These are phyloP conservation scores for Talaromyces sp. DNA, from an alignment of 2,329 filamentous ascomycete genomes.

Conservation along the genomic window DNA sequence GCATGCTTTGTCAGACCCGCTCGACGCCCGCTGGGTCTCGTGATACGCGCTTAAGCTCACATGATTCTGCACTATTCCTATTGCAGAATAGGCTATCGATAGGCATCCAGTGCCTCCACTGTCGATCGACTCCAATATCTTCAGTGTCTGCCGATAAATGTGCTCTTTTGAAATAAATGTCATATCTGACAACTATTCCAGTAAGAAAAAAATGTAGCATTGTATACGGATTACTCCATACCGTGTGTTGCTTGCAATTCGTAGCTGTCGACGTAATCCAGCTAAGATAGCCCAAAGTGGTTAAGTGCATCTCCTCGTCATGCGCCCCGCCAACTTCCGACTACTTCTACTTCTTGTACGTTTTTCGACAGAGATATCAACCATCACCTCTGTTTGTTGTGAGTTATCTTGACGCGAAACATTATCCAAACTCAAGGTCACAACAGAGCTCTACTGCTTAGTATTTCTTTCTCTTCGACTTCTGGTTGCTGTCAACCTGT, in stretches of 20 bases:
- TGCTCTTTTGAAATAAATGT: not conserved
- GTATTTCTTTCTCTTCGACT: not conserved
- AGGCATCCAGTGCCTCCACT: not conserved
- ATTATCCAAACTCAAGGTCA: too few relatives aligned
- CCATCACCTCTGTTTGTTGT: not conserved
- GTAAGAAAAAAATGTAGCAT: not conserved
- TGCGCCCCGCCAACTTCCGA: constrained; percentile 21
- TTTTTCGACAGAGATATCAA: not conserved
- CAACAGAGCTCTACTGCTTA: not conserved
- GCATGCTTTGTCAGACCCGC: not conserved
- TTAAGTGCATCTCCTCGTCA: constrained; percentile 17
- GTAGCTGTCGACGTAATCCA: constrained; percentile 3
- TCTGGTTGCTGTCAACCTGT: not conserved
- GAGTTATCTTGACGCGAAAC: not conserved
- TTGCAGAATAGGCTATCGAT: not conserved
- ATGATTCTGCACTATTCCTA: not conserved
- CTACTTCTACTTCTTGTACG: not conserved
- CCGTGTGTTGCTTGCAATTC: not conserved
- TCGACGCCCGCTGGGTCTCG: constrained; percentile 4
- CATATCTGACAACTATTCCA: not conserved
- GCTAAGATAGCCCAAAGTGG: not conserved
- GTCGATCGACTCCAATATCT: not conserved
- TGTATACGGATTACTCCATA: not conserved
- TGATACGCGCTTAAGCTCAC: constrained; percentile 5
- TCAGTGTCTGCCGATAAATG: not conserved